phyloP scores from a whole-genome alignment of 805 yeast genomes.

The Myxozyma neotropica region DNA sequence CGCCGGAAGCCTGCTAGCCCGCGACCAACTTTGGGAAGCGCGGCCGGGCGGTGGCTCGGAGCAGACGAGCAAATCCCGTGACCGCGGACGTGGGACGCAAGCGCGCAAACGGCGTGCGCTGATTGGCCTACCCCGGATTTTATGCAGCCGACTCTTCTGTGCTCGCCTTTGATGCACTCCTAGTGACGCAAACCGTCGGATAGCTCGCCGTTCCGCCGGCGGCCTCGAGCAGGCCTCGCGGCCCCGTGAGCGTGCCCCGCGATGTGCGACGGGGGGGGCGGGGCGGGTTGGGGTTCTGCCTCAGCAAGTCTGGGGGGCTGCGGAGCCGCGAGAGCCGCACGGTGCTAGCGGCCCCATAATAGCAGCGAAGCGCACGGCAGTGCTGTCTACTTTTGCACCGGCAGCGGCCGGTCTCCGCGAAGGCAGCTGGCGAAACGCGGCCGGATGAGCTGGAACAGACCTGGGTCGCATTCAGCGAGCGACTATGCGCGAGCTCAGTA shows the following conservation, averaged over 20 bases:
- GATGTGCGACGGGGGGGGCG: background rate
- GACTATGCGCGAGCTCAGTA: no score
- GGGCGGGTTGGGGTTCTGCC: background rate
- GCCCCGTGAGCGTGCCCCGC: no score
- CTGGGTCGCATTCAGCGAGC: no score
- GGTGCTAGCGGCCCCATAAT: background rate
- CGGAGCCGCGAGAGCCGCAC: background rate
- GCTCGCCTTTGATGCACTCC: background rate
- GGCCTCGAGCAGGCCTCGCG: no score
- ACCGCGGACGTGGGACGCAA: background rate
- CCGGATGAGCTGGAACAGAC: no score
- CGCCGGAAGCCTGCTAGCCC: background rate
- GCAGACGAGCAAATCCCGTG: slow-evolving; percentile 4
- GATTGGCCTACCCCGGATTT: slow-evolving; percentile 13
- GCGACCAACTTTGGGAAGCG: background rate
- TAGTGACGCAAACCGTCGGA: background rate
- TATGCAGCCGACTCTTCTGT: no score
- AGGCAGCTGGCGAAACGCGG: no score
- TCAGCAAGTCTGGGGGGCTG: background rate
- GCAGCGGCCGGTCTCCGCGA: no score
- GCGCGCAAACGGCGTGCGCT: background rate
- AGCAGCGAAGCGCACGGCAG: no score
- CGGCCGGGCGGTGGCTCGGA: slow-evolving; percentile 11
- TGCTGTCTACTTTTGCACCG: background rate
- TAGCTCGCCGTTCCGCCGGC: background rate